Conservation (phyloP, 2,329 filamentous ascomycete species). For the Lachnellula subtilissima region DNA sequence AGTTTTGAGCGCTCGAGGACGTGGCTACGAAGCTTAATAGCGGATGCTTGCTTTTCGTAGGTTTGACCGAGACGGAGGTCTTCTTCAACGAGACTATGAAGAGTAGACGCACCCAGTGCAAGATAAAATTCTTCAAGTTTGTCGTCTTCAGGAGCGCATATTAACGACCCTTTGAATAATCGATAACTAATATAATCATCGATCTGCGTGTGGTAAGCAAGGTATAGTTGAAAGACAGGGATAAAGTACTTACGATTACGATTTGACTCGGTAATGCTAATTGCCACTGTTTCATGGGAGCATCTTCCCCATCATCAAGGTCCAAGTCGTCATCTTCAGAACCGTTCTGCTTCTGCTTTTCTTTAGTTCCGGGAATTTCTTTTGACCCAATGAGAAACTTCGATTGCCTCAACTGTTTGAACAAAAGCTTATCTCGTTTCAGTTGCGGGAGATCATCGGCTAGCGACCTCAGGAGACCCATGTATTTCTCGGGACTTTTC, state of each 20-base stretch:
- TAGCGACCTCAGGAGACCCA: slow-evolving; percentile 74
- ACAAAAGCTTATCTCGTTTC: slow-evolving; percentile 74
- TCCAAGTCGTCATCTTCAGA: slow-evolving; percentile 14
- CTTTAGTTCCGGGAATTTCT: slow-evolving; percentile 47
- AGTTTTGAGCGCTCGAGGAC: slow-evolving; percentile 84
- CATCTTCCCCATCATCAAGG: slow-evolving; percentile 41
- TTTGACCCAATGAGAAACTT: slow-evolving; percentile 80
- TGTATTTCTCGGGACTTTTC: slow-evolving; percentile 78
- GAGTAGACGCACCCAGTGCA: slow-evolving; percentile 68
- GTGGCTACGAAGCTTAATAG: slow-evolving; percentile 67
- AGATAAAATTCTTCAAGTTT: slow-evolving; percentile 78
- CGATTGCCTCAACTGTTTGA: slow-evolving; percentile 67
- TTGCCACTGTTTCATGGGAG: slow-evolving; percentile 51
- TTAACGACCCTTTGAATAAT: slow-evolving; percentile 77
- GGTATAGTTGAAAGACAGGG: neutral
- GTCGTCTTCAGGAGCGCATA: slow-evolving; percentile 89
- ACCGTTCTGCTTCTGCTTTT: slow-evolving; percentile 14
- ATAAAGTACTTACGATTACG: slow-evolving; percentile 48
- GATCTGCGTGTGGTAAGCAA: slow-evolving; percentile 33
- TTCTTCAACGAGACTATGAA: slow-evolving; percentile 75
- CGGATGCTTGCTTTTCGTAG: slow-evolving; percentile 62
- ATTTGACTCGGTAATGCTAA: slow-evolving; percentile 68
- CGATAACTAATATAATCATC: slow-evolving; percentile 89
- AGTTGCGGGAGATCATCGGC: slow-evolving; percentile 66
- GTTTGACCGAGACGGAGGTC: slow-evolving; percentile 60